Conservation (phyloP, 169 alveolate species). For the Plasmodium billcollinsi region DNA sequence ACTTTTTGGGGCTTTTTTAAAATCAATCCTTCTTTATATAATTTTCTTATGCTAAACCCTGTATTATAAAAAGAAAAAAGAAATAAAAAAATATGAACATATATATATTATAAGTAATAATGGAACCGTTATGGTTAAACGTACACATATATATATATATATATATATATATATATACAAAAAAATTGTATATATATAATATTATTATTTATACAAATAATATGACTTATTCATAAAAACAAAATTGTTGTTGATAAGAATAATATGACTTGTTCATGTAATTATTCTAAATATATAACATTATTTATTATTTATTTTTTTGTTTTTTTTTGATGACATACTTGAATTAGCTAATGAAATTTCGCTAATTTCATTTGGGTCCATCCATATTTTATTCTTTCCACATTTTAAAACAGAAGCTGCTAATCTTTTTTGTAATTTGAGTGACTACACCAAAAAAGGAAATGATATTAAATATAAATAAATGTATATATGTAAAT, state of each 20-base stretch:
- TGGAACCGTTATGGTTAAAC: too few species aligned
- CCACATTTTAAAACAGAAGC: constrained; percentile 98
- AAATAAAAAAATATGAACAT: not conserved
- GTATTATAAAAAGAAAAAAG: constrained; percentile 2
- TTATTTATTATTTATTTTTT: not conserved
- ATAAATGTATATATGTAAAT: not conserved
- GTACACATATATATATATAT: too few species aligned
- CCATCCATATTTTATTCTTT: constrained; percentile 98
- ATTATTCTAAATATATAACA: not conserved
- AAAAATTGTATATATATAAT: not conserved
- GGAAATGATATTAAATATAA: not conserved
- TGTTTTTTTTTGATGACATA: constrained; percentile 63
- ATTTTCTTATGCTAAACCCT: constrained; percentile 94
- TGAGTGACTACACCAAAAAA: constrained; percentile 86
- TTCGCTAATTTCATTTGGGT: constrained; percentile 98
- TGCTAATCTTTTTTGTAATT: constrained; percentile 97
- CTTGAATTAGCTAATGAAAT: constrained; percentile 98
- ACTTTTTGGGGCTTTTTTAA: constrained; percentile 96
- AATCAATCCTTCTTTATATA: constrained; percentile 97
- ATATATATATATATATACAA: not conserved
- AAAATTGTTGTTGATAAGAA: not conserved
- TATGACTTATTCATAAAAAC: not conserved
- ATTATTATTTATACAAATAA: not conserved
- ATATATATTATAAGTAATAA: not conserved
- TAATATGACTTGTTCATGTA: not conserved